These are phyloP conservation scores for Scedosporium apiospermum DNA, from an alignment of 2,329 filamentous ascomycete genomes.

Conservation along the genomic window DNA sequence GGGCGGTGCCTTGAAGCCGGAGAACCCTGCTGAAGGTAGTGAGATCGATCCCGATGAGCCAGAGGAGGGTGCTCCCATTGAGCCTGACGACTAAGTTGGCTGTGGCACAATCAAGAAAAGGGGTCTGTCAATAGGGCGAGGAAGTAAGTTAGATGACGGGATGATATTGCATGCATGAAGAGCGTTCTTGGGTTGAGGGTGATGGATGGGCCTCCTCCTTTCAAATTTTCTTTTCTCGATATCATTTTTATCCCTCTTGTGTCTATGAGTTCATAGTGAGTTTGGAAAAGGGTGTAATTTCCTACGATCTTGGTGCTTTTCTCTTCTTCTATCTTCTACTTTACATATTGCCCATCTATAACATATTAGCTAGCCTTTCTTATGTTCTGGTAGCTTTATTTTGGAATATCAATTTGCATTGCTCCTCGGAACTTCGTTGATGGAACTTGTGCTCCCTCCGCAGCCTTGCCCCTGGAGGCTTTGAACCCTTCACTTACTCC, in stretches of 20 bases:
- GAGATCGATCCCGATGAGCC: background rate
- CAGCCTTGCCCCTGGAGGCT: too few species aligned
- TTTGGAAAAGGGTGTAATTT: background rate
- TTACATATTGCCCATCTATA: background rate
- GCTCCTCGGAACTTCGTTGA: background rate
- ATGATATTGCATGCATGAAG: background rate
- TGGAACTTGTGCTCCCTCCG: too few species aligned
- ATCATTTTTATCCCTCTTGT: background rate
- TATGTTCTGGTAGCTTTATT: background rate
- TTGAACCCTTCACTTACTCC: too few species aligned
- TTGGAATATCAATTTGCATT: background rate
- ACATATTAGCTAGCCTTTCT: background rate
- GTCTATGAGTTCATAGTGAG: background rate
- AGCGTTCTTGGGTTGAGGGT: background rate
- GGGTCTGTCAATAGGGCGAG: background rate
- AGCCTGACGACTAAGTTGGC: background rate
- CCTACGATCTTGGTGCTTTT: background rate
- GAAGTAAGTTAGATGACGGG: background rate
- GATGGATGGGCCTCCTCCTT: background rate
- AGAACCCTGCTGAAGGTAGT: background rate
- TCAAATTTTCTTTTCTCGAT: background rate
- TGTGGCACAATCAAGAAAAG: background rate
- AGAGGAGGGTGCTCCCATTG: slow-evolving; percentile 1
- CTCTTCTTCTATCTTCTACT: background rate
- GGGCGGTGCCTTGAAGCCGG: background rate